These are phyloP conservation scores for Pichia thaimueangensis DNA, from an alignment of 805 yeast genomes.

Conservation along the genomic window DNA sequence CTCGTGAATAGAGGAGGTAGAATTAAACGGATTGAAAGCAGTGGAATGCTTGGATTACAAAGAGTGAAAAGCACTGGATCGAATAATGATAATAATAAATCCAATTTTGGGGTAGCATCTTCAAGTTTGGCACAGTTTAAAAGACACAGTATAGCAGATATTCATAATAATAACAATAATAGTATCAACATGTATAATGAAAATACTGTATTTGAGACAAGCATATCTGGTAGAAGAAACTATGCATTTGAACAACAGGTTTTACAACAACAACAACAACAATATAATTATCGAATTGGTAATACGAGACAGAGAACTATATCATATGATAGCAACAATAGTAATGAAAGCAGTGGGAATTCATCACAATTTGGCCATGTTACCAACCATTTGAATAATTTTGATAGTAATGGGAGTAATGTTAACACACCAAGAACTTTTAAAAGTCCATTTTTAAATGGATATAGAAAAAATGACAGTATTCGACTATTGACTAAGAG, in stretches of 20 bases:
- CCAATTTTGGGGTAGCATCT: neutral
- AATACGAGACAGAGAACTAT: neutral
- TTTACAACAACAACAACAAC: neutral
- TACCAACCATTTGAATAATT: no score
- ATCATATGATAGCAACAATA: neutral
- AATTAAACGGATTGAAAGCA: no score
- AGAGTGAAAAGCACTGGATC: constrained; percentile 12
- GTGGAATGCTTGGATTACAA: constrained; percentile 12
- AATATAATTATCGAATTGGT: neutral
- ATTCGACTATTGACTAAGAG: neutral
- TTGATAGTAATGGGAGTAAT: neutral
- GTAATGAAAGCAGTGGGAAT: no score
- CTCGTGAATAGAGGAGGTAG: no score
- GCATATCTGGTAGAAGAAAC: constrained; percentile 5
- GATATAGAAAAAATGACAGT: no score
- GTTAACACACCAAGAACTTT: neutral
- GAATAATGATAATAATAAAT: neutral
- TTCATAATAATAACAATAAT: constrained; percentile 12
- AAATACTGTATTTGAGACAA: constrained; percentile 24
- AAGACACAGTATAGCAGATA: constrained; percentile 20
- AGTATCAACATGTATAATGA: constrained; percentile 26
- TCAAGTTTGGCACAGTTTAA: constrained; percentile 14
- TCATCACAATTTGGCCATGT: no score
- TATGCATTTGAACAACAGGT: constrained; percentile 3
- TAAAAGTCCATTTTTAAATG: no score